Evolutionary conservation across 2,329 filamentous ascomycete genomes (phyloP), one percentile per base, ranked within the genome.

Genomic region (Zymoseptoria brevis): DNA sequence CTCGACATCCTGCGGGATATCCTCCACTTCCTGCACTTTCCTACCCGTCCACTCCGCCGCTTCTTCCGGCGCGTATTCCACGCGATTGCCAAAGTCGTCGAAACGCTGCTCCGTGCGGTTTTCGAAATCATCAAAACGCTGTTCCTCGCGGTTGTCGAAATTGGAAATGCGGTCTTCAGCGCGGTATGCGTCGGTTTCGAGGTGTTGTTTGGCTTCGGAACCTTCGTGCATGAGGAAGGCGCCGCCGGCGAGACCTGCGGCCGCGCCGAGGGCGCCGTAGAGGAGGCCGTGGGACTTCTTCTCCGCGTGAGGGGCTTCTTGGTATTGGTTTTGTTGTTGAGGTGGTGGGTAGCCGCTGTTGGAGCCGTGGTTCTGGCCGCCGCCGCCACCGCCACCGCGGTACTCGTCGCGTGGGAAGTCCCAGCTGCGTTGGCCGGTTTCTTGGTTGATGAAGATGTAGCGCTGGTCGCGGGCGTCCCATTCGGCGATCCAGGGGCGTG

Each of bases 361-460:
- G 9, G 58, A 55, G n/a, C 62, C 64, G 53, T 64, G 65, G 52
- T 66, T 64, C 21, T 64, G 64, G 52, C 66, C 67, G 41, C 65
- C 68, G 16, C 66, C 66, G 29, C 62, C 64, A 19, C 66, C 66
- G 29, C 62, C 64, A 19, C 64, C 64, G 22, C 63, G 57, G 45
- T 57, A 51, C 16, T 58, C 55, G 26, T 60, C 62, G 24, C 63
- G 66, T 8, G 76, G 76, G 53, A 69, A 68, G 29, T 77, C 69
- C 62, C 72, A 76, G 51, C 69, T 75, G 19, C 73, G 71, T 66
- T 79, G 72, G 48, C 77, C 77, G 21, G 72, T 80, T 63, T 78
- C 70, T 57, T 76, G 71, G 68, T 80, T 80, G 61, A 79, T 68
- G 69, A 74, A 80, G 66, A 75, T 66, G 71, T 74, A 79, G 64